Evolutionary conservation across 345 rosid genomes (phyloP).

Genomic region (Luvunga scandens): DNA sequence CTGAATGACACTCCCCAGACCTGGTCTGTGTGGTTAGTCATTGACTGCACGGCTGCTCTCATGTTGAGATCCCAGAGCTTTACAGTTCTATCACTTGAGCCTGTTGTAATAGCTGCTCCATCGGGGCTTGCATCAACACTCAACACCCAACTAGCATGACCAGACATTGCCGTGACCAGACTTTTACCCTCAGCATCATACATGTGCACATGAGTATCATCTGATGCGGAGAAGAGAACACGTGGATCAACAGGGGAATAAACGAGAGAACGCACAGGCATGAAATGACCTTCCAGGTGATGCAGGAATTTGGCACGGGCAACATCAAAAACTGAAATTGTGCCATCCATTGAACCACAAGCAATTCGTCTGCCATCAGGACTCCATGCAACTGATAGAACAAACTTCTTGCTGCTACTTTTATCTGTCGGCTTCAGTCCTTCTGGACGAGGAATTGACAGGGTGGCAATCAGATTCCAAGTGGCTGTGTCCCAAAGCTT

Average conservation of each 20-base stretch:
- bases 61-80: slow-evolving; percentile 92
- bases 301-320: slow-evolving; percentile 78
- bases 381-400: slow-evolving; percentile 88
- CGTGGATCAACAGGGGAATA: slow-evolving; percentile 76
- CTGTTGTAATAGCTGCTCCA: slow-evolving; percentile 81
- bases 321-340: slow-evolving; percentile 76
- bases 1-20: slow-evolving; percentile 94
- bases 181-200: slow-evolving; percentile 86
- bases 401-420: slow-evolving; percentile 85
- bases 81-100: slow-evolving; percentile 91
- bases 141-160: slow-evolving; percentile 90
- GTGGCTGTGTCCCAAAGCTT: slow-evolving; percentile 96
- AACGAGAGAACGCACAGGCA: slow-evolving; percentile 90
- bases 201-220: slow-evolving; percentile 86
- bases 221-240: slow-evolving; percentile 79
- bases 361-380: slow-evolving; percentile 81
- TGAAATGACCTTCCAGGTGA: slow-evolving; percentile 86
- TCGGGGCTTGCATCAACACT: slow-evolving; percentile 94
- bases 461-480: slow-evolving; percentile 70
- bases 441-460: slow-evolving; percentile 82
- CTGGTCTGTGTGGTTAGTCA: slow-evolving; percentile 87
- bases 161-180: slow-evolving; percentile 74
- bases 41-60: slow-evolving; percentile 92
- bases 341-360: slow-evolving; percentile 96
- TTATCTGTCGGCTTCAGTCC: slow-evolving; percentile 78